Conservation (phyloP, 805 yeast species). For the Trichomonascus vanleenenianus region DNA sequence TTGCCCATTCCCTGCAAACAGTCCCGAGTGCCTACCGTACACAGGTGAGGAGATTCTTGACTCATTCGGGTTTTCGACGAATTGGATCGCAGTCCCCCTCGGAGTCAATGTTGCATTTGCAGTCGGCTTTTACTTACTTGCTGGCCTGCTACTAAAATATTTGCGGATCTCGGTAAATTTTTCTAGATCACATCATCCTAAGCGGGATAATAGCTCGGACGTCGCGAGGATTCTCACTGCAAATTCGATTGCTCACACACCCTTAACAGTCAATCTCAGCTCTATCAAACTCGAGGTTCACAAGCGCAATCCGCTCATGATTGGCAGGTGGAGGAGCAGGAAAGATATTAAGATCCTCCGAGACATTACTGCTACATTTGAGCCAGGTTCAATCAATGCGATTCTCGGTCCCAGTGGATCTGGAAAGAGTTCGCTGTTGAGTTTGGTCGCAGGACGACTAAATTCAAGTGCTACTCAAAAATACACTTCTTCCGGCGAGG, state of each 20-base stretch:
- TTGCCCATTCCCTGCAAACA: conserved; percentile 36
- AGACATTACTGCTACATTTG: conserved; percentile 43
- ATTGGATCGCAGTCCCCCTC: conserved; percentile 63
- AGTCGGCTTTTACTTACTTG: conserved; percentile 43
- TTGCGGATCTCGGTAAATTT: conserved; percentile 46
- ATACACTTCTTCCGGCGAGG: conserved; percentile 34
- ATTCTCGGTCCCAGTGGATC: conserved; percentile 81
- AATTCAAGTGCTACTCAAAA: conserved; percentile 29
- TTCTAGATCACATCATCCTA: conserved; percentile 30
- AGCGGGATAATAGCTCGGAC: conserved; percentile 6
- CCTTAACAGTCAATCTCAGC: conserved; percentile 20
- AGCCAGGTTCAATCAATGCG: conserved; percentile 53
- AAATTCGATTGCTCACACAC: conserved; percentile 2
- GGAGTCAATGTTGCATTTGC: conserved; percentile 52
- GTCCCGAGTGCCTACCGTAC: conserved; percentile 40
- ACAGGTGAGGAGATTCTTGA: conserved; percentile 48
- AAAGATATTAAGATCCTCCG: conserved; percentile 34
- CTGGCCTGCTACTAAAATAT: conserved; percentile 41
- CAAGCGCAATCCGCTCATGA: conserved; percentile 7
- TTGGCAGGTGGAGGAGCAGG: not conserved
- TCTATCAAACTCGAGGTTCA: conserved; percentile 19
- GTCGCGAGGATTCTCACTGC: conserved; percentile 17
- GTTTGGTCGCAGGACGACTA: conserved; percentile 53
- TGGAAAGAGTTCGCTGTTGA: conserved; percentile 65
- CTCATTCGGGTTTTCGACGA: conserved; percentile 49